Evolutionary conservation across 2,329 filamentous ascomycete genomes (phyloP).

Genomic region (Pestalotiopsis sp.): DNA sequence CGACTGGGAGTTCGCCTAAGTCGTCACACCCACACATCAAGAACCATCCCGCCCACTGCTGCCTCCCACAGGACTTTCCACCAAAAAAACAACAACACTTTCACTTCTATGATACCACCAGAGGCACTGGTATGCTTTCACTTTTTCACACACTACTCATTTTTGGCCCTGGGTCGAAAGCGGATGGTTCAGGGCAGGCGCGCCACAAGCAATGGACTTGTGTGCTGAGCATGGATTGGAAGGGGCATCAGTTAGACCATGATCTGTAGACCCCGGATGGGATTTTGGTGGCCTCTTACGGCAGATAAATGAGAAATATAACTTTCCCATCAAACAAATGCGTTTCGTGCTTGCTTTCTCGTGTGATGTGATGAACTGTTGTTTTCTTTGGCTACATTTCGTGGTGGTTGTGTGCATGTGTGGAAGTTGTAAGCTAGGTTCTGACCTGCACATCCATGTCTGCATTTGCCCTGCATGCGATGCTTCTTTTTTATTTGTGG

Average conservation of each 20-base stretch:
- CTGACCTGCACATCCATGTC: neutral
- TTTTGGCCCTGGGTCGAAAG: too few relatives aligned
- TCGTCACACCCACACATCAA: neutral
- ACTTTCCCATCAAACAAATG: neutral
- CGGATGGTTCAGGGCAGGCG: neutral
- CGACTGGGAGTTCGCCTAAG: conserved; percentile 22
- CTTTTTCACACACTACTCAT: neutral
- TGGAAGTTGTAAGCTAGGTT: neutral
- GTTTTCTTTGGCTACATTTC: too few relatives aligned
- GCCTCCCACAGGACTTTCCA: neutral
- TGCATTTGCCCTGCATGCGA: neutral
- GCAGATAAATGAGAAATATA: neutral
- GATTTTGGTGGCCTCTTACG: neutral
- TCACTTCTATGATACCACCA: neutral
- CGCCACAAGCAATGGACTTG: neutral
- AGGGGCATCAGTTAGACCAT: neutral
- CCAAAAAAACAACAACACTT: neutral
- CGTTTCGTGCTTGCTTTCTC: neutral
- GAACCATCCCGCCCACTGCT: neutral
- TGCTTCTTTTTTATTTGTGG: neutral
- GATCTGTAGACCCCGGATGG: neutral
- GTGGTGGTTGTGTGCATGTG: neutral
- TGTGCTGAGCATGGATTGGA: neutral
- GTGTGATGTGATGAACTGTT: neutral
- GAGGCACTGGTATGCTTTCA: neutral